Percentiles rank a stretch among this genome's conserved stretches.
These are phyloP conservation scores for Stevia rebaudiana DNA, from an alignment of 140 eudicot species.

Conservation along the genomic window DNA sequence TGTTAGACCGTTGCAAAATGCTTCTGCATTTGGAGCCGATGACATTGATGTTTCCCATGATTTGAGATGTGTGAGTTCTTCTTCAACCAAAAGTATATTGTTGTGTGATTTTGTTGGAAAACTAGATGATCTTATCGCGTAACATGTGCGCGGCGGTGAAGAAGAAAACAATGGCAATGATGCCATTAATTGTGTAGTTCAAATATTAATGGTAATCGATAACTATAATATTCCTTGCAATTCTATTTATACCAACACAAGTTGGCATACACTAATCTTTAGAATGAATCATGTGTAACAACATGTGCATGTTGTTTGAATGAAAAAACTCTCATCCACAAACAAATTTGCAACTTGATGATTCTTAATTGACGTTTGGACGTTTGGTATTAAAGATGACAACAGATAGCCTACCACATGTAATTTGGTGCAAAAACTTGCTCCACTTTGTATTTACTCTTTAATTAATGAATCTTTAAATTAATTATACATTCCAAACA, in stretches of 20 bases:
- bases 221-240: slow-evolving; percentile 8
- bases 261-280: slow-evolving; percentile 3
- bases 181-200: slow-evolving; percentile 18
- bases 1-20: slow-evolving; percentile 22
- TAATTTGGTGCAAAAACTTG: slow-evolving; percentile 18
- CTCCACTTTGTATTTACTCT: slow-evolving; percentile 13
- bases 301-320: slow-evolving; percentile 24
- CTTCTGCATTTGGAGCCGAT: slow-evolving; percentile 19
- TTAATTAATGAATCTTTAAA: not conserved
- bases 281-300: slow-evolving; percentile 16
- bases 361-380: slow-evolving; percentile 21
- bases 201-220: slow-evolving; percentile 2
- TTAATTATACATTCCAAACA: slow-evolving; percentile 14
- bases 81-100: slow-evolving; percentile 24
- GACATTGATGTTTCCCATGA: slow-evolving; percentile 24
- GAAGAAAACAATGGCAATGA: slow-evolving; percentile 13
- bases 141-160: slow-evolving; percentile 4
- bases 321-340: slow-evolving; percentile 10
- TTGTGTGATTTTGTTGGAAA: slow-evolving; percentile 35
- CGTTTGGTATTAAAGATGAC: slow-evolving; percentile 18
- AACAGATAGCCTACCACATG: slow-evolving; percentile 18
- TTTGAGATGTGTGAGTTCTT: slow-evolving; percentile 32
- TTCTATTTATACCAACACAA: slow-evolving; percentile 21
- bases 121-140: slow-evolving; percentile 29
- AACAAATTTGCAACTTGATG: slow-evolving; percentile 13